Evolutionary conservation across 2,329 filamentous ascomycete genomes (phyloP).

Genomic region (Phialemoniopsis sp.): DNA sequence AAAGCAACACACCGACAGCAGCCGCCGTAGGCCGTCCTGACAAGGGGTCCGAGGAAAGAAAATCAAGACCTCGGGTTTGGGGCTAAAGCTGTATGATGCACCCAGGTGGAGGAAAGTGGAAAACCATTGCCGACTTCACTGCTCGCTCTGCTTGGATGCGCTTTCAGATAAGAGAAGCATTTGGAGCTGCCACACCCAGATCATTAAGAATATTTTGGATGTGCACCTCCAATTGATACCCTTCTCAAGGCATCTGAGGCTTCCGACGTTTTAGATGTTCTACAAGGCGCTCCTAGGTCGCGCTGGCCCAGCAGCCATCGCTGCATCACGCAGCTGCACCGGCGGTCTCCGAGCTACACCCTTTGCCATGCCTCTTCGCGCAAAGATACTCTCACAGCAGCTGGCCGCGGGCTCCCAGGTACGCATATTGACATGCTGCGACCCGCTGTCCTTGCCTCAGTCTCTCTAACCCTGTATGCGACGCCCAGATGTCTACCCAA

Average conservation of each 20-base stretch:
- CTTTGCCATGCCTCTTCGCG: slow-evolving; percentile 72
- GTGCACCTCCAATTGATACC: slow-evolving; percentile 25
- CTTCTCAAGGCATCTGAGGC: slow-evolving; percentile 9
- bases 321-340: slow-evolving; percentile 32
- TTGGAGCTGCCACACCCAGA: neutral
- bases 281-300: slow-evolving; percentile 47
- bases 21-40: neutral
- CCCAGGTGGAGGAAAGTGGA: neutral
- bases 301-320: slow-evolving; percentile 46
- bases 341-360: slow-evolving; percentile 19
- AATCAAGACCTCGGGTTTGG: slow-evolving; percentile 6
- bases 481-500: slow-evolving; percentile 30
- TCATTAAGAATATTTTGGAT: neutral
- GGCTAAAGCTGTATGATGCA: neutral
- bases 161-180: too few species aligned
- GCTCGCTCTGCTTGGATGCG: neutral
- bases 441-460: too few species aligned
- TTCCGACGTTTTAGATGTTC: slow-evolving; percentile 45
- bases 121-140: neutral
- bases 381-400: slow-evolving; percentile 63
- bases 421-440: too few species aligned
- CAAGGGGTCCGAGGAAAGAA: neutral
- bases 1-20: neutral
- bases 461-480: slow-evolving; percentile 1
- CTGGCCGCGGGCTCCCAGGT: slow-evolving; percentile 50